Conservation (phyloP, 495 filamentous ascomycete genomes). For the Aspergillus egyptiacus region DNA sequence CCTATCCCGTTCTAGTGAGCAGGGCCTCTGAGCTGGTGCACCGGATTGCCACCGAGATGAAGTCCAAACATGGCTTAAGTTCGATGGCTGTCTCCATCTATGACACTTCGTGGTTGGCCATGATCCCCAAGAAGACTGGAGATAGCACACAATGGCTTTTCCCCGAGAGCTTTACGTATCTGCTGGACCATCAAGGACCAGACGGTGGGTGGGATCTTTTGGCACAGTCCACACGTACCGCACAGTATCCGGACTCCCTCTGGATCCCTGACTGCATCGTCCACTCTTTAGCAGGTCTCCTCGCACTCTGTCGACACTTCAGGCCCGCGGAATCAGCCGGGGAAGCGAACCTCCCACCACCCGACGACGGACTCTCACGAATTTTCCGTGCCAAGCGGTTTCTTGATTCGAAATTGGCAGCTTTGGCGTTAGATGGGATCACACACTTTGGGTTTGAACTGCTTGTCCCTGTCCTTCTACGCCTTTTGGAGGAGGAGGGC, state of each 20-base stretch:
- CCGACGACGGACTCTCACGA: too few relatives aligned
- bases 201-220: too few relatives aligned
- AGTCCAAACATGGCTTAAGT: neutral
- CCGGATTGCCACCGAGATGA: conserved; percentile 4
- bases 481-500: neutral
- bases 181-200: neutral
- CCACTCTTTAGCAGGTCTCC: too few relatives aligned
- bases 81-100: conserved; percentile 8
- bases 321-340: too few relatives aligned
- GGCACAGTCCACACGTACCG: too few relatives aligned
- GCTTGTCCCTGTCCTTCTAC: conserved; percentile 2
- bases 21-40: neutral
- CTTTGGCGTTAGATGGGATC: neutral
- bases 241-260: too few relatives aligned
- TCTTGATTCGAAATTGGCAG: neutral
- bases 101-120: conserved; percentile 5
- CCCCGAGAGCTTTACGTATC: conserved; percentile 4
- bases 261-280: too few relatives aligned
- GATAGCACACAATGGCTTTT: conserved; percentile 1
- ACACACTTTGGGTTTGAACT: conserved; percentile 7
- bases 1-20: too few relatives aligned
- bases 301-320: too few relatives aligned
- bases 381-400: too few relatives aligned
- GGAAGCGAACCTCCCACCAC: too few relatives aligned
- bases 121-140: neutral